phyloP scores from a whole-genome alignment of 2,329 filamentous ascomycete species.

The Chaetomiaceae sp. region DNA sequence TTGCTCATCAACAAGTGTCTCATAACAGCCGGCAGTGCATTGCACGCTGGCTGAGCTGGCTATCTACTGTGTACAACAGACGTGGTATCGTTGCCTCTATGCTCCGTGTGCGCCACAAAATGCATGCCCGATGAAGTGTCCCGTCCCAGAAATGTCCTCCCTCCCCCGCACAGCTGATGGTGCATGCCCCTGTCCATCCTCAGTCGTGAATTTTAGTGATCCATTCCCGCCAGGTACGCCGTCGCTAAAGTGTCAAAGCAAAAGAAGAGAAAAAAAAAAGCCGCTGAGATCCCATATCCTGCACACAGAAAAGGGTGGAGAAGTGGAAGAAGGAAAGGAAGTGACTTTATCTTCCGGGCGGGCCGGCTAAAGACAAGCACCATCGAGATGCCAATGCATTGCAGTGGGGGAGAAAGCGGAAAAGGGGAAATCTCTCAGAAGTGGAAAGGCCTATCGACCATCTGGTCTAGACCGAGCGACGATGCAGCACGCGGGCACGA shows the following conservation, averaged over 20 bases:
- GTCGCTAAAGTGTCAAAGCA: background rate
- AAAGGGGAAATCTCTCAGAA: background rate
- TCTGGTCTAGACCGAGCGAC: background rate
- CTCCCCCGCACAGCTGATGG: too few species aligned
- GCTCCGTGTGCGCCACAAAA: background rate
- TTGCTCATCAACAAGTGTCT: background rate
- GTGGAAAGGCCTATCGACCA: background rate
- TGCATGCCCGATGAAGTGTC: too few species aligned
- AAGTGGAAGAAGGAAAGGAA: background rate
- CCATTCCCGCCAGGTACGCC: constrained; percentile 2
- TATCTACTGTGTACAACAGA: background rate
- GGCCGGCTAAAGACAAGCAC: background rate
- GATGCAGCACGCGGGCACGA: background rate
- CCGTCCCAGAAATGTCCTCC: too few species aligned
- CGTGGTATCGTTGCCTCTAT: constrained; percentile 1
- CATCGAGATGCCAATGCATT: background rate
- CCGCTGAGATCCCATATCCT: background rate
- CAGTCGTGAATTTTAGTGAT: too few species aligned
- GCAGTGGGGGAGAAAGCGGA: background rate
- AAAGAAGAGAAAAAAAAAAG: too few species aligned
- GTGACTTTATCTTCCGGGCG: background rate
- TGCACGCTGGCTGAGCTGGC: too few species aligned
- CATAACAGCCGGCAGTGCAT: background rate
- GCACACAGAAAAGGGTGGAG: background rate
- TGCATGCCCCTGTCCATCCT: too few species aligned